A percentile compares a stretch with the other conserved stretches of the same genome.
These are phyloP conservation scores for Dothideomycetes sp. DNA, from an alignment of 2,329 filamentous ascomycete species.

Conservation along the genomic window DNA sequence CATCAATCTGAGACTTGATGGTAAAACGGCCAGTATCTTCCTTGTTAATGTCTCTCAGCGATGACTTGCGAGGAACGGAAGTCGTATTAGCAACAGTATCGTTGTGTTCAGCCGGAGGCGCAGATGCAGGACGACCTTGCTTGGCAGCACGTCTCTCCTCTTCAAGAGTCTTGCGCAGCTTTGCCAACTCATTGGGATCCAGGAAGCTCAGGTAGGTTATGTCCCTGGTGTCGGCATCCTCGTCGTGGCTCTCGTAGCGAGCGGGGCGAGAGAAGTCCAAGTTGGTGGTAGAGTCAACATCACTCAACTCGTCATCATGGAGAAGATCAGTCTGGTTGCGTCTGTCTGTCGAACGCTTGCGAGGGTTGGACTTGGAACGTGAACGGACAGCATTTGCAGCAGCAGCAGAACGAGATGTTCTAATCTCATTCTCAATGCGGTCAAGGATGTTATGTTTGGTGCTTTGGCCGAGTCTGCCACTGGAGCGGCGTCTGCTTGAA, in stretches of 20 bases:
- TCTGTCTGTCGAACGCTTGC: constrained; percentile 3
- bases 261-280: constrained; percentile 14
- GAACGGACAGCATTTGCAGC: neutral
- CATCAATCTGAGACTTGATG: constrained; percentile 16
- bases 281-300: constrained; percentile 19
- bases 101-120: constrained; percentile 22
- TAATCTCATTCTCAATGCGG: constrained; percentile 24
- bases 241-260: constrained; percentile 17
- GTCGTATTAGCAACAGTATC: constrained; percentile 31
- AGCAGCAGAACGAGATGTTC: constrained; percentile 18
- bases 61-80: constrained; percentile 45
- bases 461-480: constrained; percentile 12
- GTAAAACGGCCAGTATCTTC: constrained; percentile 27
- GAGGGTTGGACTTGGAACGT: constrained; percentile 19
- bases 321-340: neutral
- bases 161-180: constrained; percentile 47
- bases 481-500: neutral
- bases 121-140: constrained; percentile 24
- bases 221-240: constrained; percentile 25
- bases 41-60: constrained; percentile 42
- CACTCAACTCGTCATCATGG: constrained; percentile 17
- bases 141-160: constrained; percentile 41
- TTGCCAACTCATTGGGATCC: constrained; percentile 43
- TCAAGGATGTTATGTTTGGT: constrained; percentile 17
- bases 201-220: constrained; percentile 48